These are phyloP conservation scores for Tuber melanosporum DNA, from an alignment of 495 filamentous ascomycete genomes.

Conservation along the genomic window DNA sequence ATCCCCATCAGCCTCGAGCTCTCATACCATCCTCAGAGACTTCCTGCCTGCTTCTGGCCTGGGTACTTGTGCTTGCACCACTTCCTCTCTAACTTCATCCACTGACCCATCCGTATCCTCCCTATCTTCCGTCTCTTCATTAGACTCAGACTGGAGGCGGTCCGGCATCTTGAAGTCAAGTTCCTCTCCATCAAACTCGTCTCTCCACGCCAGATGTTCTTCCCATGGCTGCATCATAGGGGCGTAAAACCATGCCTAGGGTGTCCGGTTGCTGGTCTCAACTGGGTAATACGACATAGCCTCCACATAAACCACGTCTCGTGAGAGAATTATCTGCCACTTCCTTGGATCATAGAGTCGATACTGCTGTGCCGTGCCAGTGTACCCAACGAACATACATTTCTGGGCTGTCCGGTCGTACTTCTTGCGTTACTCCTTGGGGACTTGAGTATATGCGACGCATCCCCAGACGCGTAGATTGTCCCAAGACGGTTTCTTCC, in stretches of 20 bases:
- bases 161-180: too few relatives aligned
- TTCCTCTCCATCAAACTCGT: too few relatives aligned
- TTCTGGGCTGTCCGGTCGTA: background rate
- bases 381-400: conserved; percentile 10
- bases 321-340: background rate
- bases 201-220: background rate
- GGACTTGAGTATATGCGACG: conserved; percentile 4
- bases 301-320: conserved; percentile 8
- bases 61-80: too few relatives aligned
- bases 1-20: too few relatives aligned
- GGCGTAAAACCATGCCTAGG: background rate
- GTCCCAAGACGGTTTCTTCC: background rate
- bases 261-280: background rate
- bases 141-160: too few relatives aligned
- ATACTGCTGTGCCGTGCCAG: background rate
- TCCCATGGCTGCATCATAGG: background rate
- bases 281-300: background rate
- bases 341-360: conserved; percentile 5
- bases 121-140: background rate
- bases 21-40: too few relatives aligned
- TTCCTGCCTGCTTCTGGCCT: background rate
- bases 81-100: background rate
- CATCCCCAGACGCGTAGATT: conserved; percentile 6
- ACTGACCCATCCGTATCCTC: background rate
- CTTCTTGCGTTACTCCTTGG: background rate